Evolutionary conservation across 345 rosid genomes (phyloP), one percentile per base, ranked within the genome.

Genomic region (Brassica rapa): DNA sequence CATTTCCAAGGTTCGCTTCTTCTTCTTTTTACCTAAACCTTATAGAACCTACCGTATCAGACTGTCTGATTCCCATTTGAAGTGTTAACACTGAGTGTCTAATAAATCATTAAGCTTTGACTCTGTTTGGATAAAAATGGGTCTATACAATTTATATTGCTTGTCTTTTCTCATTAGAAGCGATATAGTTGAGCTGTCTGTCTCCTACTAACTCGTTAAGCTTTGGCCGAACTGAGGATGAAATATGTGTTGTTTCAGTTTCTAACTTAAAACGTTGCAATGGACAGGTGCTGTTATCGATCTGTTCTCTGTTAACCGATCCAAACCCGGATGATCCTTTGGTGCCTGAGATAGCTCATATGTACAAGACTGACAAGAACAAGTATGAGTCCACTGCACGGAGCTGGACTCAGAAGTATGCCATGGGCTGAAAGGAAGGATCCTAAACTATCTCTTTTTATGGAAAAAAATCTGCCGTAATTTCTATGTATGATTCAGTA

Each of bases 361-460:
- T 94, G 97, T 94, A 94, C 90, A 94, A 92, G 90, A 89, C 94
- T 5, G 97, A 94, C 88, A 82, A 87, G 86, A 86, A 57, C 84
- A 92, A 94, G 89, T 94, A 92, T 0, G 98, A 94, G 89, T 92
- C 92, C 4, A 92, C 94, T 14, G 97, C 97, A 25, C 89, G 98
- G 88, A 94, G 93, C 92, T 94, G 98, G 98, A 92, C 98, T 83
- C 97, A 94, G 89, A 92, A 94, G 87, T 94, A 94, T 77, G 97
- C 97, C 72, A 92, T 94, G 98, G 97, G 98, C 84, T 92, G 67
- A 53, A 77, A 27, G 43, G 59, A 71, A 65, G 43, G 53, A 63
- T 37, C 15, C 55, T 77, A 63, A 74, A 35, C 68, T n/a, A 24
- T 76, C 19, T 53, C 64, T 83, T 76, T 76, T 71, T 66, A 72